Evolutionary conservation across 2,329 filamentous ascomycete genomes (phyloP).

Genomic region (Botrytis deweyae): DNA sequence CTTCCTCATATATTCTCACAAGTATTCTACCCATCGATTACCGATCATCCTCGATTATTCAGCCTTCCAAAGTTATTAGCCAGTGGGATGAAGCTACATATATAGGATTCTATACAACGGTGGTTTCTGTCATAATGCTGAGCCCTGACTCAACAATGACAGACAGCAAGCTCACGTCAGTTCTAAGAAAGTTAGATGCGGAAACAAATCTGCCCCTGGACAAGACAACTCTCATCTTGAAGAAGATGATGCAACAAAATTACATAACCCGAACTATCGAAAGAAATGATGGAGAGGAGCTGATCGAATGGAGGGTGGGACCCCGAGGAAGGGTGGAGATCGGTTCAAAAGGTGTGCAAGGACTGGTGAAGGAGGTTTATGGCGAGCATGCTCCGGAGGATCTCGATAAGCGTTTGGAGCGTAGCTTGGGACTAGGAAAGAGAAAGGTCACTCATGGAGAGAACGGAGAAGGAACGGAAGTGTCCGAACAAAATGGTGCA

Average conservation of each 20-base stretch:
- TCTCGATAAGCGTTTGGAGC: conserved; percentile 58
- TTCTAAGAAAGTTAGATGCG: conserved; percentile 72
- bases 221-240: conserved; percentile 72
- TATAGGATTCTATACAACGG: conserved; percentile 73
- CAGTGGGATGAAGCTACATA: conserved; percentile 73
- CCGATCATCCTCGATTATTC: conserved; percentile 64
- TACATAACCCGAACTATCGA: conserved; percentile 79
- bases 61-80: conserved; percentile 65
- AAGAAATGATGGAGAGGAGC: conserved; percentile 67
- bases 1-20: conserved; percentile 74
- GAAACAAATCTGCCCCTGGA: conserved; percentile 70
- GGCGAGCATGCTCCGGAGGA: conserved; percentile 51
- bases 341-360: conserved; percentile 70
- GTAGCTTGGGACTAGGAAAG: conserved; percentile 57
- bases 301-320: conserved; percentile 79
- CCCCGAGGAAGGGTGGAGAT: conserved; percentile 84
- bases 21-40: conserved; percentile 69
- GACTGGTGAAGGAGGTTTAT: conserved; percentile 64
- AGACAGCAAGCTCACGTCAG: conserved; percentile 75
- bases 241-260: conserved; percentile 74
- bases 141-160: conserved; percentile 66
- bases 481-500: conserved; percentile 24
- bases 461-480: conserved; percentile 29
- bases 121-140: conserved; percentile 75
- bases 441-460: conserved; percentile 24